Conservation (phyloP, 495 filamentous ascomycete species). For the Trichoderma orchidacearum region DNA sequence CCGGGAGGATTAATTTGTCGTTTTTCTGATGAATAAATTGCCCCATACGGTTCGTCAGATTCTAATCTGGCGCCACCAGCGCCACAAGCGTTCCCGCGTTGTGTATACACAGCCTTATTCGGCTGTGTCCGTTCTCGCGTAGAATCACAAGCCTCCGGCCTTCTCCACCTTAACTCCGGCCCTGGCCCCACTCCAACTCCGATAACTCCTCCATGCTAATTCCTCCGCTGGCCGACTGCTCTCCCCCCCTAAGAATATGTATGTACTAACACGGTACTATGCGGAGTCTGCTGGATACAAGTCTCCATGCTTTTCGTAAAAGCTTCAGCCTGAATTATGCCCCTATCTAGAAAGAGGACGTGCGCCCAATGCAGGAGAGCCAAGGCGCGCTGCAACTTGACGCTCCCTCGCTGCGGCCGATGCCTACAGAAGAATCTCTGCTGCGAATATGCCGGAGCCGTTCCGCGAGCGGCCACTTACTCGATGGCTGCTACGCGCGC, state of each 20-base stretch:
- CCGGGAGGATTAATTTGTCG: not conserved
- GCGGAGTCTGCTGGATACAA: too few species aligned
- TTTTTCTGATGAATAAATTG: not conserved
- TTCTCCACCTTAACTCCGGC: not conserved
- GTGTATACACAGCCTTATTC: too few species aligned
- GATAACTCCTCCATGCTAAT: too few species aligned
- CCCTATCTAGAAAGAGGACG: not conserved
- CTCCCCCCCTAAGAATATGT: too few species aligned
- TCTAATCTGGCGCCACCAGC: not conserved
- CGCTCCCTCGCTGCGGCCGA: not conserved
- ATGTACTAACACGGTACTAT: too few species aligned
- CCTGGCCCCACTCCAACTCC: not conserved
- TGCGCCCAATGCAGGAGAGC: not conserved
- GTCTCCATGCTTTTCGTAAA: not conserved
- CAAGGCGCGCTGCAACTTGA: conserved; percentile 1
- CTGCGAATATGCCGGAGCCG: not conserved
- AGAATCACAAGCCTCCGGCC: not conserved
- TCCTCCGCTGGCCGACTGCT: too few species aligned
- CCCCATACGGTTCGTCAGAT: not conserved
- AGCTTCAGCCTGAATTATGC: not conserved
- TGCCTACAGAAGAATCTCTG: not conserved
- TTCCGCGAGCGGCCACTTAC: not conserved
- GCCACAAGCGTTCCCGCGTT: too few species aligned
- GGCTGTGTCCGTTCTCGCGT: too few species aligned
- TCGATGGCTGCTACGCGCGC: not conserved